phyloP scores from a whole-genome alignment of 2,329 filamentous ascomycete species.

The Ampelomyces quisqualis region DNA sequence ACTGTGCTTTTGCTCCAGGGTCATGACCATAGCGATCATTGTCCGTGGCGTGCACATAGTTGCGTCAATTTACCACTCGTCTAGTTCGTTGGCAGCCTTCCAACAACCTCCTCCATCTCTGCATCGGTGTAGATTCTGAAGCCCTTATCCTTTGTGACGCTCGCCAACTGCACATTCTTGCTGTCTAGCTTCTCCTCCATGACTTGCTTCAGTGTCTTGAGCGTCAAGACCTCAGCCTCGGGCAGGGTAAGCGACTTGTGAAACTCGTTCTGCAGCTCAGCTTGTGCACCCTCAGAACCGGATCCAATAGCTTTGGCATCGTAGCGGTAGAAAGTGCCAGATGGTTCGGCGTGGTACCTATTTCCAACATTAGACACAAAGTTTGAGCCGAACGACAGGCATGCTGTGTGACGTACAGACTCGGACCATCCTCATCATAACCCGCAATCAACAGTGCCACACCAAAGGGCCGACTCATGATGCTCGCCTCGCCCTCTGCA shows the following conservation, averaged over 20 bases:
- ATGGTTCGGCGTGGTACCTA: conserved; percentile 94
- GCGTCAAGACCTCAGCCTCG: conserved; percentile 90
- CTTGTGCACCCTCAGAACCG: conserved; percentile 94
- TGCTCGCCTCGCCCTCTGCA: conserved; percentile 95
- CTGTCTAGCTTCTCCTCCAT: conserved; percentile 99
- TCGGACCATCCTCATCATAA: conserved; percentile 94
- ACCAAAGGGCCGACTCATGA: conserved; percentile 97
- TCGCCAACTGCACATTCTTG: conserved; percentile 98
- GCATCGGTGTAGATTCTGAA: conserved; percentile 98
- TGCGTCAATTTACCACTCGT: too few species aligned
- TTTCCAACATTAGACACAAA: conserved; percentile 6
- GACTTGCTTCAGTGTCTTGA: conserved; percentile 98
- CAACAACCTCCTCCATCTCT: conserved; percentile 93
- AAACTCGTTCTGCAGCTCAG: conserved; percentile 97
- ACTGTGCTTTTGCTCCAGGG: conserved; percentile 1
- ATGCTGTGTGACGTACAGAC: conserved; percentile 59
- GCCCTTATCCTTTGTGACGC: conserved; percentile 94
- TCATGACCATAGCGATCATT: background rate
- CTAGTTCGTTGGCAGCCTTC: conserved; percentile 64
- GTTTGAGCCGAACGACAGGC: too few species aligned
- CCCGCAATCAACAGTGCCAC: conserved; percentile 95
- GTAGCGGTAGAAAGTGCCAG: conserved; percentile 97
- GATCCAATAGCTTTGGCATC: conserved; percentile 98
- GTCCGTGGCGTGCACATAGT: too few species aligned
- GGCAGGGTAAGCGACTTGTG: conserved; percentile 93